Evolutionary conservation across 2,329 filamentous ascomycete genomes (phyloP).

Genomic region (Colletotrichum tanaceti): DNA sequence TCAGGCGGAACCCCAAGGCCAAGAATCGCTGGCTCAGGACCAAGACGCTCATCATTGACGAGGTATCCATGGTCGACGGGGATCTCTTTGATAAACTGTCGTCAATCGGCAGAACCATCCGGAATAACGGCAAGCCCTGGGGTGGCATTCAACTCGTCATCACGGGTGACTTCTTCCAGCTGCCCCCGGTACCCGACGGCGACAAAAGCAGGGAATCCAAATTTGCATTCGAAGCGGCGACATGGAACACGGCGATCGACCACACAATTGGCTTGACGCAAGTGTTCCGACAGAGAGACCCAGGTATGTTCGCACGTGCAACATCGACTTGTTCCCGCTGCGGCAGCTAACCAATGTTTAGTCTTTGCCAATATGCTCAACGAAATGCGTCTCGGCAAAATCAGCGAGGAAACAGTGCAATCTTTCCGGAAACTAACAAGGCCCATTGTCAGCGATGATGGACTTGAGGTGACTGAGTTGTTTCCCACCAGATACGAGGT

Average conservation of each 20-base stretch:
- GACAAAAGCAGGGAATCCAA: constrained; percentile 74
- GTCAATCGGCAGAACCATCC: constrained; percentile 83
- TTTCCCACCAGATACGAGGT: constrained; percentile 94
- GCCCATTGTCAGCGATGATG: constrained; percentile 77
- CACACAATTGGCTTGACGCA: constrained; percentile 96
- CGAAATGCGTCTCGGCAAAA: constrained; percentile 91
- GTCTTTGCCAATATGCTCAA: constrained; percentile 96
- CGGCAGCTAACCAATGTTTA: constrained; percentile 47
- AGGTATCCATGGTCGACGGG: constrained; percentile 98
- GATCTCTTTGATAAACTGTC: constrained; percentile 97
- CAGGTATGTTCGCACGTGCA: constrained; percentile 56
- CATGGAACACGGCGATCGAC: constrained; percentile 92
- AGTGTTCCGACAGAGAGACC: constrained; percentile 95
- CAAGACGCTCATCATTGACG: constrained; percentile 89
- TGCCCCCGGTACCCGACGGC: constrained; percentile 89
- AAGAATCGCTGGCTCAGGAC: constrained; percentile 90
- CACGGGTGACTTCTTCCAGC: constrained; percentile 97
- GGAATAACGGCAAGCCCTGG: constrained; percentile 92
- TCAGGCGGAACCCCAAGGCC: constrained; percentile 87
- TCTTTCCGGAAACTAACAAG: constrained; percentile 81
- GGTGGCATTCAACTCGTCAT: constrained; percentile 96
- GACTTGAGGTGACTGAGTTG: constrained; percentile 86
- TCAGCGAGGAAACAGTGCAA: constrained; percentile 79
- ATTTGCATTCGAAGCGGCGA: constrained; percentile 92
- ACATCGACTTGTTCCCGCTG: not conserved